Conservation (phyloP, 2,329 filamentous ascomycete species). For the Parastagonospora nodorum region DNA sequence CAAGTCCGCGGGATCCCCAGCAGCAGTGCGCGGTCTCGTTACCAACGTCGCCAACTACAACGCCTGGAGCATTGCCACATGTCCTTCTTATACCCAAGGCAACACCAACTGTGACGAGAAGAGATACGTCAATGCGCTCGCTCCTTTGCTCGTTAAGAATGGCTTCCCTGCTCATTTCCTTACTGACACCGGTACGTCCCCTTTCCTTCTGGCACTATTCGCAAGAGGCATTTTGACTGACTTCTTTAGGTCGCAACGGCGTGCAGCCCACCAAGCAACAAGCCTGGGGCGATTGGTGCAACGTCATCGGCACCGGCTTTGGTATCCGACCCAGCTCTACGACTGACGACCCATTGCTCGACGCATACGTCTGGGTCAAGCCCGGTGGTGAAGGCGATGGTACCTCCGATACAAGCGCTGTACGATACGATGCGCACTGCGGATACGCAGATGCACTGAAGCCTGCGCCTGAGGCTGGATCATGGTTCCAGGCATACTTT, state of each 20-base stretch:
- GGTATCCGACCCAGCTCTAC: slow-evolving; percentile 63
- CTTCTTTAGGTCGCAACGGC: slow-evolving; percentile 55
- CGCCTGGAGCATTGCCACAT: slow-evolving; percentile 53
- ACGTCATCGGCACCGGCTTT: slow-evolving; percentile 66
- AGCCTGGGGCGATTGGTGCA: slow-evolving; percentile 70
- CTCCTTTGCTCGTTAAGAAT: slow-evolving; percentile 50
- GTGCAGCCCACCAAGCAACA: slow-evolving; percentile 61
- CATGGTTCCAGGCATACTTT: slow-evolving; percentile 62
- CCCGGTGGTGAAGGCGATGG: slow-evolving; percentile 61
- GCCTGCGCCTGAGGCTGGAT: slow-evolving; percentile 70
- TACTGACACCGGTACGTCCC: slow-evolving; percentile 46
- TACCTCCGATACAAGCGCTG: slow-evolving; percentile 46
- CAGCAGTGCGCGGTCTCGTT: slow-evolving; percentile 55
- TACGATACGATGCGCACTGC: slow-evolving; percentile 60
- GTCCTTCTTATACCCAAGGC: slow-evolving; percentile 50
- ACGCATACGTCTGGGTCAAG: slow-evolving; percentile 73
- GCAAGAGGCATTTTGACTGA: neutral
- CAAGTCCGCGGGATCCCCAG: slow-evolving; percentile 51
- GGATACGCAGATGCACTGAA: slow-evolving; percentile 58
- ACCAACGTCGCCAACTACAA: slow-evolving; percentile 66
- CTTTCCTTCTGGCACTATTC: neutral
- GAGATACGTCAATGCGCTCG: slow-evolving; percentile 56
- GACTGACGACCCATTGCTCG: slow-evolving; percentile 64
- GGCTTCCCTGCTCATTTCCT: slow-evolving; percentile 61
- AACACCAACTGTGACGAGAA: slow-evolving; percentile 59